Evolutionary conservation across 2,329 filamentous ascomycete genomes (phyloP).

Genomic region (Epichloe bromicola): DNA sequence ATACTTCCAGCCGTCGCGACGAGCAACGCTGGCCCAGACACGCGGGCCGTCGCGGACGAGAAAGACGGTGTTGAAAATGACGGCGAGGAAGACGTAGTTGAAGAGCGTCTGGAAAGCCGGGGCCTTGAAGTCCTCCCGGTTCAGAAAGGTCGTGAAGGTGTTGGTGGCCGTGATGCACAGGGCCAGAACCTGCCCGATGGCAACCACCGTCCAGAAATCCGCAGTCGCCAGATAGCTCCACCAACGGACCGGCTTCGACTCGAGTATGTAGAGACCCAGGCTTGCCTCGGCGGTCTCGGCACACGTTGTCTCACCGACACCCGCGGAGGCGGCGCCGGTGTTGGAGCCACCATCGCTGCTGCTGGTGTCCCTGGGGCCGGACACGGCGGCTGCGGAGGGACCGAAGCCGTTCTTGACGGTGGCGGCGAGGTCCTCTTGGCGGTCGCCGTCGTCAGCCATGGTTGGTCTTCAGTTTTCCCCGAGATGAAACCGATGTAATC

Average conservation of each 20-base stretch:
- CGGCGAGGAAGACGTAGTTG: conserved; percentile 75
- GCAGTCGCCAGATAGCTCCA: conserved; percentile 67
- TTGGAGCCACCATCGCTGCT: not conserved
- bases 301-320: conserved; percentile 6
- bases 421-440: not conserved
- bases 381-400: not conserved
- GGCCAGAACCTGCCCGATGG: conserved; percentile 71
- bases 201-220: conserved; percentile 78
- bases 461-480: not conserved
- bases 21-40: conserved; percentile 51
- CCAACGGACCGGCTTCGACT: conserved; percentile 42
- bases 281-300: conserved; percentile 25
- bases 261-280: conserved; percentile 41
- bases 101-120: conserved; percentile 94
- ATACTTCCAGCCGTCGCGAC: conserved; percentile 80
- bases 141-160: conserved; percentile 73
- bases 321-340: conserved; percentile 3
- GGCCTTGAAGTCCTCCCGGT: conserved; percentile 55
- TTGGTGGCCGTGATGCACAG: conserved; percentile 88
- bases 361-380: conserved; percentile 9
- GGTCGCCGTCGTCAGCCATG: not conserved
- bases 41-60: conserved; percentile 67
- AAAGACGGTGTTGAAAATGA: conserved; percentile 71
- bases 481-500: not conserved
- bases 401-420: conserved; percentile 11